These are phyloP conservation scores for Pseudogymnoascus sp. DNA, from an alignment of 2,329 filamentous ascomycete species.

Conservation along the genomic window DNA sequence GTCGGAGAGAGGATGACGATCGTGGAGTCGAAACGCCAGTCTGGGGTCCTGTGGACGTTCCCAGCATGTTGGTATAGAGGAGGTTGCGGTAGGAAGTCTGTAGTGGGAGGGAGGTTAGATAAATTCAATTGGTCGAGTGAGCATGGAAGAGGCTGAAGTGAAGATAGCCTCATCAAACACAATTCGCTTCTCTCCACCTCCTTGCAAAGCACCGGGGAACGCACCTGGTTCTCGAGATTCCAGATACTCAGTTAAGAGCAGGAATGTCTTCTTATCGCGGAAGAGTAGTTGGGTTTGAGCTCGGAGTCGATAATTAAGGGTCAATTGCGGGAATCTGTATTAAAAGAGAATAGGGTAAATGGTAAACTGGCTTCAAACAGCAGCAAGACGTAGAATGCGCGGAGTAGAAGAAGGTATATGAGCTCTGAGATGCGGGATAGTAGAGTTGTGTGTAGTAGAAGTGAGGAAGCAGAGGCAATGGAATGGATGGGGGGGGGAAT, in stretches of 20 bases:
- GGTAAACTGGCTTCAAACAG: slow-evolving; percentile 3
- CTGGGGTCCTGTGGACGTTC: slow-evolving; percentile 73
- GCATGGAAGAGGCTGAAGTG: not conserved
- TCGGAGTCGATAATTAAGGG: slow-evolving; percentile 2
- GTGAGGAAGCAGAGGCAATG: not conserved
- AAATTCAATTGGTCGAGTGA: not conserved
- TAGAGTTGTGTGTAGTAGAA: not conserved
- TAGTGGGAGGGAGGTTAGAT: not conserved
- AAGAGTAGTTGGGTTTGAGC: not conserved
- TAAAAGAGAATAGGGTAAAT: slow-evolving; percentile 6
- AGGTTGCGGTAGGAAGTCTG: not conserved
- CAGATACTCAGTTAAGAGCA: slow-evolving; percentile 32
- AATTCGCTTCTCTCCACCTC: not conserved
- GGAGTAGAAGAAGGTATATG: slow-evolving; percentile 4
- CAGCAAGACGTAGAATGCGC: slow-evolving; percentile 3
- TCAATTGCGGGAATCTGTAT: not conserved
- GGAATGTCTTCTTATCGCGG: slow-evolving; percentile 19
- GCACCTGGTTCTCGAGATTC: slow-evolving; percentile 18
- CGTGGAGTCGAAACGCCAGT: slow-evolving; percentile 96
- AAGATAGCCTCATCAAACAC: not conserved
- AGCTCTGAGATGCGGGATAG: not conserved
- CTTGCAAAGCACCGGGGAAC: not conserved
- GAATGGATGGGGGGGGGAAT: not conserved
- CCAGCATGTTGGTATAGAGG: slow-evolving; percentile 62
- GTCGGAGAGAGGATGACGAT: slow-evolving; percentile 85